Conservation (phyloP, 352 stramenopile species). For the Phytophthora pistaciae region DNA sequence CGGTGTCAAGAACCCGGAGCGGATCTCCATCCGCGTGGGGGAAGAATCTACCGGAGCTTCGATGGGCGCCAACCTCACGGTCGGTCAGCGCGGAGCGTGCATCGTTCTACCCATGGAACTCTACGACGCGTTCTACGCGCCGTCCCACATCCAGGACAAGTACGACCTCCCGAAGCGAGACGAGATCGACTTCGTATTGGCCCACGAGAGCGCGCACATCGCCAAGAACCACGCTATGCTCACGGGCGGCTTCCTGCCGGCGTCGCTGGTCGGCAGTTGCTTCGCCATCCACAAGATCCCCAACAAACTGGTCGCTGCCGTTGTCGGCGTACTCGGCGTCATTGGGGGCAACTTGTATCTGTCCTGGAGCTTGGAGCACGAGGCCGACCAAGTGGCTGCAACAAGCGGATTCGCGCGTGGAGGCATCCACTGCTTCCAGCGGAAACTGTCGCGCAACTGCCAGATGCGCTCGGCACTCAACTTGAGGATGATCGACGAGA, state of each 20-base stretch:
- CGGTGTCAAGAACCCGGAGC: slow-evolving; percentile 74
- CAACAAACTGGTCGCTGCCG: slow-evolving; percentile 73
- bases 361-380: slow-evolving; percentile 84
- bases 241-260: slow-evolving; percentile 64
- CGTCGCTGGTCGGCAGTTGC: slow-evolving; percentile 67
- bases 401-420: slow-evolving; percentile 70
- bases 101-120: slow-evolving; percentile 81
- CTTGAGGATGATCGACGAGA: slow-evolving; percentile 77
- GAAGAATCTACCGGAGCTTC: slow-evolving; percentile 71
- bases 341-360: slow-evolving; percentile 69
- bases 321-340: slow-evolving; percentile 55
- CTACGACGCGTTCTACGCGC: slow-evolving; percentile 85
- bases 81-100: slow-evolving; percentile 60
- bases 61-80: slow-evolving; percentile 70
- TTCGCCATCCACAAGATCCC: slow-evolving; percentile 74
- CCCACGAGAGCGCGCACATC: slow-evolving; percentile 86
- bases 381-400: slow-evolving; percentile 79
- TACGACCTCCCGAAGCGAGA: slow-evolving; percentile 73
- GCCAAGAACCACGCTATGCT: slow-evolving; percentile 83
- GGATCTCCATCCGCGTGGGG: slow-evolving; percentile 72
- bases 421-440: slow-evolving; percentile 82
- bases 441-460: slow-evolving; percentile 79
- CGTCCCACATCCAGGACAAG: slow-evolving; percentile 46
- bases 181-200: slow-evolving; percentile 87
- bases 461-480: slow-evolving; percentile 67